A percentile compares a stretch with the other conserved stretches of the same genome.
Conservation (phyloP, 2,329 filamentous ascomycete genomes). For the Penicillium paneum region DNA sequence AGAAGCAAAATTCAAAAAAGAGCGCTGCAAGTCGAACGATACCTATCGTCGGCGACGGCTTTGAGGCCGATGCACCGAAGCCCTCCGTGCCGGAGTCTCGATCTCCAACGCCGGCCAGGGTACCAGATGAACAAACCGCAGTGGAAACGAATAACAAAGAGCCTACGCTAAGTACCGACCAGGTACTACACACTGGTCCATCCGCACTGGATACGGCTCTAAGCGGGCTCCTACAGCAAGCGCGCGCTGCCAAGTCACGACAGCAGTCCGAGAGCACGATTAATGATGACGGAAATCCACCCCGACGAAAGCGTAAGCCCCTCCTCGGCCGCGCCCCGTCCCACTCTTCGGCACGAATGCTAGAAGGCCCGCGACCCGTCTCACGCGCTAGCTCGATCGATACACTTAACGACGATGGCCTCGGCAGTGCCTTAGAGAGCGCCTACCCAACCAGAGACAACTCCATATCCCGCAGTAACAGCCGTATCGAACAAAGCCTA, state of each 20-base stretch:
- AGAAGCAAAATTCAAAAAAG: constrained; percentile 3
- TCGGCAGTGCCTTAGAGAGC: constrained; percentile 37
- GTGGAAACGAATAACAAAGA: constrained; percentile 18
- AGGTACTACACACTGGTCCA: constrained; percentile 17
- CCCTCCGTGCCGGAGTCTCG: constrained; percentile 21
- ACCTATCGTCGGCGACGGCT: constrained; percentile 18
- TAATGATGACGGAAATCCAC: constrained; percentile 19
- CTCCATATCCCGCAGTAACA: constrained; percentile 26
- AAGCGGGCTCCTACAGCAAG: constrained; percentile 42
- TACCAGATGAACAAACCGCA: constrained; percentile 2
- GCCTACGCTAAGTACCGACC: constrained; percentile 12
- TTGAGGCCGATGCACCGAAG: constrained; percentile 17
- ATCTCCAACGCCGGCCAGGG: constrained; percentile 23
- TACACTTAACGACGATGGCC: constrained; percentile 47
- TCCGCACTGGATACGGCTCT: constrained; percentile 39
- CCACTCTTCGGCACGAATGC: constrained; percentile 32
- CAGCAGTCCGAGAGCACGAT: constrained; percentile 20
- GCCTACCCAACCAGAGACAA: constrained; percentile 17
- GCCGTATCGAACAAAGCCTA: constrained; percentile 29
- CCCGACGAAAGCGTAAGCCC: constrained; percentile 33
- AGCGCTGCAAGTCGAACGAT: constrained; percentile 7
- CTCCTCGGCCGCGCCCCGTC: constrained; percentile 45
- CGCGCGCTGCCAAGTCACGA: constrained; percentile 34
- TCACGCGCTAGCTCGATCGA: constrained; percentile 51
- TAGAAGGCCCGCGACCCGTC: constrained; percentile 21